Base-by-base conservation (phyloP, 768 basidiomycete genomes). In the Tylopilus rubrobrunneus region DNA sequence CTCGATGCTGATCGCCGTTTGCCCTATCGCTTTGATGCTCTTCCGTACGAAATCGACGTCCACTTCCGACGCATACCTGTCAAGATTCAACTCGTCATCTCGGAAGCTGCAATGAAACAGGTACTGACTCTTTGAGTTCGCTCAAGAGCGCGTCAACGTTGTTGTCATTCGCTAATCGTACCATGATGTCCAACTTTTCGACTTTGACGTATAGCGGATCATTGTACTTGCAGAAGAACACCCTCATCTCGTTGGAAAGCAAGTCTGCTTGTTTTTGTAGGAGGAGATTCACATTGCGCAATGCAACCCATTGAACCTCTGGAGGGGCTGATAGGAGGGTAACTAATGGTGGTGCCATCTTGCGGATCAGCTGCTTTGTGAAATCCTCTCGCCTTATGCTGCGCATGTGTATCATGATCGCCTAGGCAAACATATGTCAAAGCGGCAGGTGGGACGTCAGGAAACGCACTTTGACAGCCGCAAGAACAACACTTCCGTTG, bases 171-270 rank as follows among this genome's bases (percentile, higher is more conserved):
- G 92, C 94, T 52, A 99, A 74, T 51, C 92, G 80, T 48, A 98
- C 90, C 97, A 99, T 99, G 67, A 98, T 97, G 62, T 98, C 97
- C 60, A 99, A 74, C 72, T 99, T 98, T 71, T 98, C 97, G 49
- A 98, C 83, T 71, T 99, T 99, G 69, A 98, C 95, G 65, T 98
- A 99, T n/a, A 96, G 74, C 6, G 96, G 96, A 66, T 99, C 96
- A 65, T 98, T 98, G 74, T 99, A 98, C 71, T 99, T 99, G 84
- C 96, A 98, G 78, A 98, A 99, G 71, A 99, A 99, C 19, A 99
- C 97, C 43, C 95, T 82, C 92, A 99, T 95, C 71, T 99, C 96
- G 71, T 90, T 97, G 7, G 87, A 83, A 9, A 99, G 81, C 55
- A 97, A 78, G 57, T 94, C 93, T 2, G 92, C 74, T 5, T 92